phyloP scores from a whole-genome alignment of 192 early-diverging fungal species.

The Anaeromyces robustus region DNA sequence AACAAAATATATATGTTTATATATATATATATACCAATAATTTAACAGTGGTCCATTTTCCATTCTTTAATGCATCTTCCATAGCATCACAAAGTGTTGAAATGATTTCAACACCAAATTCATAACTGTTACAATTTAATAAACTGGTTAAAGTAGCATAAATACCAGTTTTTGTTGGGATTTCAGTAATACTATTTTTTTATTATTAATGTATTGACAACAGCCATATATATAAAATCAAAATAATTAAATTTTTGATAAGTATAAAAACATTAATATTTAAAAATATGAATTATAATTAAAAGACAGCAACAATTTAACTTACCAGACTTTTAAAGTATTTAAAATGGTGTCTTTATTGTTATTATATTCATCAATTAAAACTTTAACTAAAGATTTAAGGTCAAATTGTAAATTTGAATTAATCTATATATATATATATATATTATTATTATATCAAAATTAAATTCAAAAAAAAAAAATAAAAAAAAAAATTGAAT shows the following conservation, averaged over 20 bases:
- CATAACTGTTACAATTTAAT: constrained; percentile 55
- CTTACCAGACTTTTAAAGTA: not conserved
- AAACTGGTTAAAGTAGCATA: constrained; percentile 74
- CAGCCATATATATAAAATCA: no score
- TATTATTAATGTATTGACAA: no score
- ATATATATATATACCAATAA: constrained; percentile 25
- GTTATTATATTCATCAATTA: not conserved
- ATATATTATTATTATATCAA: no score
- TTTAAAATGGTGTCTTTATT: not conserved
- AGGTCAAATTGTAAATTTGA: not conserved
- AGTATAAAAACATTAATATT: no score
- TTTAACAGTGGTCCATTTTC: constrained; percentile 59
- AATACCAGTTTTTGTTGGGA: constrained; percentile 55
- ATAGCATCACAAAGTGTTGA: constrained; percentile 31
- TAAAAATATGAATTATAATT: no score
- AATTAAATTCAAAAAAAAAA: no score
- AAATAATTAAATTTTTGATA: no score
- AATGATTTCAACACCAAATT: constrained; percentile 49
- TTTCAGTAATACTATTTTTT: constrained; percentile 30
- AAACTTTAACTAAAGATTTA: not conserved
- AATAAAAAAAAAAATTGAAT: no score
- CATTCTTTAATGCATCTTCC: constrained; percentile 28
- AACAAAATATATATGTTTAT: not conserved
- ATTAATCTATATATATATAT: not conserved
- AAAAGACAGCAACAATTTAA: no score